These are phyloP conservation scores for Parasitella parasitica DNA, from an alignment of 371 early-diverging fungal species.

Conservation along the genomic window DNA sequence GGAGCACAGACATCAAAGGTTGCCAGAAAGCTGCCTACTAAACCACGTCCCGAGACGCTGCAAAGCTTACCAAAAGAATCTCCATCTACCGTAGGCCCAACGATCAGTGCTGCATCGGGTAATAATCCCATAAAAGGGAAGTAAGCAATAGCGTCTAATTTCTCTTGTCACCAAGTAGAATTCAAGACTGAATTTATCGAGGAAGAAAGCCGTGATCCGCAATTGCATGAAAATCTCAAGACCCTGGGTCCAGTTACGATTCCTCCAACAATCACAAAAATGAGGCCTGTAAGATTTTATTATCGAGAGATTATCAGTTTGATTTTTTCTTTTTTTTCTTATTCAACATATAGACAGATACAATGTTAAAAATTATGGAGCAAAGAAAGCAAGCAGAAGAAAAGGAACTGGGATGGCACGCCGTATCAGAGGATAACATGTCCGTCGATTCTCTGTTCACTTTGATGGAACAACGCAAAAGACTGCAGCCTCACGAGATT, in stretches of 20 bases:
- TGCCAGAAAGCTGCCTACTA: constrained; percentile 38
- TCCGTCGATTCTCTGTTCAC: constrained; percentile 37
- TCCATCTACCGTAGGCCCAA: constrained; percentile 22
- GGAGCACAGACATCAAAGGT: constrained; percentile 48
- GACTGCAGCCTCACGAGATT: constrained; percentile 29
- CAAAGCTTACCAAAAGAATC: constrained; percentile 31
- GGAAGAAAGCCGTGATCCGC: constrained; percentile 38
- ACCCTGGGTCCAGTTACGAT: constrained; percentile 40
- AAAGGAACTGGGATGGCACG: constrained; percentile 5
- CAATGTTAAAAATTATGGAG: constrained; percentile 42
- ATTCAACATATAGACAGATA: constrained; percentile 29
- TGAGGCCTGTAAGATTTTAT: constrained; percentile 39
- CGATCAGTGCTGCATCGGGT: constrained; percentile 8
- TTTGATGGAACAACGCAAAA: constrained; percentile 38
- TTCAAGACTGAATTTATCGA: constrained; percentile 26
- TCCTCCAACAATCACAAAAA: constrained; percentile 33
- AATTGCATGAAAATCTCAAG: constrained; percentile 35
- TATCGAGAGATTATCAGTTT: no score
- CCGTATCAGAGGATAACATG: constrained; percentile 10
- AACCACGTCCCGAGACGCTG: constrained; percentile 31
- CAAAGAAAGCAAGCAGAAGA: constrained; percentile 36
- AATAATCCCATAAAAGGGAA: background rate
- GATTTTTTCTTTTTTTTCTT: no score
- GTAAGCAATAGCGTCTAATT: background rate
- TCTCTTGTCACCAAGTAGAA: background rate